Base-by-base conservation (phyloP, 1,139 yeast species). In the Debaryomyces psychrophilus region DNA sequence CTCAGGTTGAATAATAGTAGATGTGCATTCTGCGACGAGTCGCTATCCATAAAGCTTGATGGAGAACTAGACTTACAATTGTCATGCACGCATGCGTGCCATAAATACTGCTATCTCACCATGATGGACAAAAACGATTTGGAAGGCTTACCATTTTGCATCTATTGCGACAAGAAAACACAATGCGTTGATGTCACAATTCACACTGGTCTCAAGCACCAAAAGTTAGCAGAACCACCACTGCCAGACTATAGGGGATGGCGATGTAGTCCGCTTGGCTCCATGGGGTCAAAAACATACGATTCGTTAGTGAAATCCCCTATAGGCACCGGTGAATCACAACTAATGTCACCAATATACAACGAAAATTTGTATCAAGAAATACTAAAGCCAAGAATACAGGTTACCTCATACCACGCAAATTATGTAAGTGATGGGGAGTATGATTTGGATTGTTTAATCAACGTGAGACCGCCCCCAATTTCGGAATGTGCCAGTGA, bases 11-110 rank as follows among this genome's bases (percentile, higher is more conserved):
- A 9, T n/a, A 11, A 28, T 11, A 22, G 34, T 8, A 48, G 45
- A 37, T 68, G 73, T 52, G 61, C 69, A 8, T 61, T 67, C 34
- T 68, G 73, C 45, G 54, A 60, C n/a, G 69, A 64, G 22, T 51
- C 49, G 3, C 51, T 68, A 29, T 46, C 51, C 3, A 28, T 36
- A 7, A 44, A 36, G 23, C 45, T 52, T 12, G 50, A 50, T 1
- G 69, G 67, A 7, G 69, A 66, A 37, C 55, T 53, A 12, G 49
- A 61, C n/a, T 45, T 67, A 17, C 61, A 58, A 39, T 54, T 68
- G 35, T 54, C 60, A 4, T 68, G 73, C 45, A 52, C 55, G 9
- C 71, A 68, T 51, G 44, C 51, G 29, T 64, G 69, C 42, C 73
- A 68, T 48, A 56, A 62, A 41, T 65, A 65, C 34, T 68, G 73